Conservation (phyloP, 371 early-diverging fungal genomes). For the Mucor irregularis region DNA sequence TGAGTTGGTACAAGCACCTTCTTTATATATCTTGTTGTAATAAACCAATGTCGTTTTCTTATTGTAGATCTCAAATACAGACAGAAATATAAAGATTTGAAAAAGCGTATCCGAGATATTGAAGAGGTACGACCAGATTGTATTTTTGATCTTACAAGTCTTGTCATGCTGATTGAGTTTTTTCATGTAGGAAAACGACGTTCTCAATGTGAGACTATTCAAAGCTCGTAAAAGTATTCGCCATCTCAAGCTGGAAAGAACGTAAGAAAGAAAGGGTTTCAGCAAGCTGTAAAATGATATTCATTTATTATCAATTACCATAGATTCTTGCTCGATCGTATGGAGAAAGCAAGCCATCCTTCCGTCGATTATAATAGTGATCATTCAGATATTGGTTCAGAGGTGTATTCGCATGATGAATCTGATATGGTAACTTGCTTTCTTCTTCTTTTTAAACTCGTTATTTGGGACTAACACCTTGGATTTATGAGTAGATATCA, state of each 20-base stretch:
- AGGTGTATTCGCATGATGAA: constrained; percentile 28
- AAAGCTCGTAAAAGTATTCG: constrained; percentile 52
- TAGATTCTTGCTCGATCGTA: constrained; percentile 23
- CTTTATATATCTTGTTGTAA: neutral
- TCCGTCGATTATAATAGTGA: constrained; percentile 26
- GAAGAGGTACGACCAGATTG: constrained; percentile 71
- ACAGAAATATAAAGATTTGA: constrained; percentile 59
- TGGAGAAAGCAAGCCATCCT: constrained; percentile 29
- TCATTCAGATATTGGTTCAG: constrained; percentile 30
- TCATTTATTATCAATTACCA: neutral
- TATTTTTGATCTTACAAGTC: neutral
- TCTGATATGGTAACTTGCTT: constrained; percentile 13
- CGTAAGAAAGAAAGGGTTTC: constrained; percentile 23
- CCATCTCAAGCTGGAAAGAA: constrained; percentile 49
- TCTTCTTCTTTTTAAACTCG: neutral
- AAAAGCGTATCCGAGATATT: constrained; percentile 62
- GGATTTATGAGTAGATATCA: neutral
- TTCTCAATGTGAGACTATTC: constrained; percentile 40
- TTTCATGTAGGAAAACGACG: constrained; percentile 53
- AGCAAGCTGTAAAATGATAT: no score
- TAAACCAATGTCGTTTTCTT: neutral
- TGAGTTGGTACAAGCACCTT: neutral
- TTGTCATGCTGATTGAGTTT: no score
- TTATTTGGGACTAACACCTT: no score
- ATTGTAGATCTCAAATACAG: constrained; percentile 60